Percentiles rank a stretch among this genome's conserved stretches.
Conservation (phyloP, 768 basidiomycete species). For the Rhizopogon vesiculosus region DNA sequence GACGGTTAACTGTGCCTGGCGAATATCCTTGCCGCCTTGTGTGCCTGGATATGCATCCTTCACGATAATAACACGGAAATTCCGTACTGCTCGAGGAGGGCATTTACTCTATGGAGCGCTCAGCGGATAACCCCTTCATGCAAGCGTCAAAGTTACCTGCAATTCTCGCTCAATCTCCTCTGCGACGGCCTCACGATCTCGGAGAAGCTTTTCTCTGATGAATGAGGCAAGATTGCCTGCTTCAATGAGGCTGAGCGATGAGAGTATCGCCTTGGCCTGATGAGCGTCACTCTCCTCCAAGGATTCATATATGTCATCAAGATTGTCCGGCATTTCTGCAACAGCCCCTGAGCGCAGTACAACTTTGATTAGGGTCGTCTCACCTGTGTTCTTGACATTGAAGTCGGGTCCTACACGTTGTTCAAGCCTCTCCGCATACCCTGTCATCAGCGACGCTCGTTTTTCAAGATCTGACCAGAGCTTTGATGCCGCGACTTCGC, state of each 20-base stretch:
- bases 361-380: neutral
- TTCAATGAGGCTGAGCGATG: slow-evolving; percentile 35
- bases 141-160: slow-evolving; percentile 41
- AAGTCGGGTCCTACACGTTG: slow-evolving; percentile 47
- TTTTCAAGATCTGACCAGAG: slow-evolving; percentile 56
- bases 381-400: slow-evolving; percentile 37
- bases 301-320: slow-evolving; percentile 57
- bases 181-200: slow-evolving; percentile 43
- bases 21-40: slow-evolving; percentile 41
- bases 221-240: slow-evolving; percentile 62
- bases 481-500: slow-evolving; percentile 54
- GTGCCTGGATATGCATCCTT: slow-evolving; percentile 51
- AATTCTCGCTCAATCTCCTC: slow-evolving; percentile 73
- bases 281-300: slow-evolving; percentile 48
- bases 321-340: slow-evolving; percentile 33
- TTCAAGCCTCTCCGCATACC: slow-evolving; percentile 65
- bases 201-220: slow-evolving; percentile 42
- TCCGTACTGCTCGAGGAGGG: slow-evolving; percentile 70
- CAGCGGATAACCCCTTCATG: neutral
- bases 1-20: slow-evolving; percentile 74
- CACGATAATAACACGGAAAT: slow-evolving; percentile 69
- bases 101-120: slow-evolving; percentile 43
- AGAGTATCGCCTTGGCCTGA: slow-evolving; percentile 39
- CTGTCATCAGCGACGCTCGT: slow-evolving; percentile 45
- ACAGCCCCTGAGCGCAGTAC: neutral